Evolutionary conservation across 169 alveolate genomes (phyloP).

Genomic region (Babesia caballi): DNA sequence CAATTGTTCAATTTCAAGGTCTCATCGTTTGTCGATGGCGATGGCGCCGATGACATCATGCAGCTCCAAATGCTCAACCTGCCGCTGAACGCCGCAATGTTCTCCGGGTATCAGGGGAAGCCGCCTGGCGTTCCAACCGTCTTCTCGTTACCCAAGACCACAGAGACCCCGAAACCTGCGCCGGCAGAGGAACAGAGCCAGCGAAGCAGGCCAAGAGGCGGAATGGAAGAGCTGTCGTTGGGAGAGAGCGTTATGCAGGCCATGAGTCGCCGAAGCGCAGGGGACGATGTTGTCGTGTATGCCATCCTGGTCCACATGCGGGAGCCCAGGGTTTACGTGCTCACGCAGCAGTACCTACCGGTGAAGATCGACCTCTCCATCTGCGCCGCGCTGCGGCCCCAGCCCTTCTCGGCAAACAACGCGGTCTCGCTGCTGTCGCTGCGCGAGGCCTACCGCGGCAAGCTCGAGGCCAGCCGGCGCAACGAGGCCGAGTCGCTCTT

Average conservation of each 20-base stretch:
- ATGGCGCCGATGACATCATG: not conserved
- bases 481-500: not conserved
- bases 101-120: not conserved
- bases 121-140: not conserved
- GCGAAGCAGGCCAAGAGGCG: no score
- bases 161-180: no score
- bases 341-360: slow-evolving; percentile 11
- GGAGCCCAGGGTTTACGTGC: slow-evolving; percentile 13
- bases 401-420: not conserved
- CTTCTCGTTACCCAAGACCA: no score
- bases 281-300: no score
- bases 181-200: no score
- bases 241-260: no score
- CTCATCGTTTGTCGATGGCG: not conserved
- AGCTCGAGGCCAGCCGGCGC: not conserved
- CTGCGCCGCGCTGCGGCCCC: not conserved
- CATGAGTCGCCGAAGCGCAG: no score
- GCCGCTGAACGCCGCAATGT: not conserved
- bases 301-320: slow-evolving; percentile 11
- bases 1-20: not conserved
- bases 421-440: not conserved
- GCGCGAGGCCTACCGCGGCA: not conserved
- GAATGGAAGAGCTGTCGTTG: no score
- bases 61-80: slow-evolving; percentile 15
- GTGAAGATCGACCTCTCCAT: not conserved